Evolutionary conservation across 2,329 filamentous ascomycete species (phyloP).

Genomic region (Monilinia fructigena): DNA sequence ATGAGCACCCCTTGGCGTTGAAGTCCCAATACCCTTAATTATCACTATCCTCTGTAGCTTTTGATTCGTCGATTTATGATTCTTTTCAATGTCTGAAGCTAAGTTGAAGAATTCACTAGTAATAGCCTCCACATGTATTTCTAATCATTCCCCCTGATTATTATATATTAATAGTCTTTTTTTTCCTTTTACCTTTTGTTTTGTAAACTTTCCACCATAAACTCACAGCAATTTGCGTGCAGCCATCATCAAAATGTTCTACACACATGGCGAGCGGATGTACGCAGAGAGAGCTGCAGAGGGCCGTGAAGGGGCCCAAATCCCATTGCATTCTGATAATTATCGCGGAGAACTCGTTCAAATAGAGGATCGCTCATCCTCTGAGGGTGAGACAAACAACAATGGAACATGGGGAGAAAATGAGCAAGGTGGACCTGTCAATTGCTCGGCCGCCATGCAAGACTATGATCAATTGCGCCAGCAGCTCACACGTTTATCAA

Average conservation of each 20-base stretch:
- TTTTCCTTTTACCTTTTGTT: background rate
- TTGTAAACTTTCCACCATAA: background rate
- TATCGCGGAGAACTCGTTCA: constrained; percentile 24
- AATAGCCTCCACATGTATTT: constrained; percentile 8
- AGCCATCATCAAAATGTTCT: constrained; percentile 32
- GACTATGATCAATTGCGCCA: constrained; percentile 57
- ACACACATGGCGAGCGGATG: constrained; percentile 32
- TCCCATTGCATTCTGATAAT: constrained; percentile 35
- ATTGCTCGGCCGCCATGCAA: constrained; percentile 54
- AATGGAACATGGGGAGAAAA: constrained; percentile 63
- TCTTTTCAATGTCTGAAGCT: constrained; percentile 4
- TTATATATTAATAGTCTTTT: background rate
- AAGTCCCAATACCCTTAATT: background rate
- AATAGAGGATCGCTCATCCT: constrained; percentile 26
- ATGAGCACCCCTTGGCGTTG: background rate
- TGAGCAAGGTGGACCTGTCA: constrained; percentile 51
- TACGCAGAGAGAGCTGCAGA: constrained; percentile 29
- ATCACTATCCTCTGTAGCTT: background rate
- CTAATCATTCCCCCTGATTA: background rate
- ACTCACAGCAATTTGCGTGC: constrained; percentile 12
- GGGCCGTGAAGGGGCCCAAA: constrained; percentile 26
- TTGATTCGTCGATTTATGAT: constrained; percentile 1
- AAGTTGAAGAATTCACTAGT: background rate
- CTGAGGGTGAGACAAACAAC: constrained; percentile 21
- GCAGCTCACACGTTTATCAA: constrained; percentile 54